phyloP scores from a whole-genome alignment of 768 basidiomycete genomes.

The Gautieria morchelliformis region DNA sequence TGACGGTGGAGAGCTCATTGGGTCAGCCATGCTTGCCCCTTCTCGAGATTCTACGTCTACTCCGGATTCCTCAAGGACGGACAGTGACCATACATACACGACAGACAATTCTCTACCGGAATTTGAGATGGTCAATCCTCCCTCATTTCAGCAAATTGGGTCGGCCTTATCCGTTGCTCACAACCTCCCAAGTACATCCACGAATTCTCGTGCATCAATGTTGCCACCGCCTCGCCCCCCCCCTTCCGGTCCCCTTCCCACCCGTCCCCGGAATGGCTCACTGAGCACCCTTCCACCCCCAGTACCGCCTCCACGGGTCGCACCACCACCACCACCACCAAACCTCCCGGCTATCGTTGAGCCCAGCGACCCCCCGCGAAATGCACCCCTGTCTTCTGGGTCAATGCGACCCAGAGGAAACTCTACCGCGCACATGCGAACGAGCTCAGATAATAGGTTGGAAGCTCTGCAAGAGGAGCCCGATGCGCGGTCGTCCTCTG shows the following conservation, averaged over 20 bases:
- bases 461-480: slow-evolving; percentile 46
- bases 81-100: background rate
- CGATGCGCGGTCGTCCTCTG: background rate
- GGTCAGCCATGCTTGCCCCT: slow-evolving; percentile 34
- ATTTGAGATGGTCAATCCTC: slow-evolving; percentile 7
- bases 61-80: slow-evolving; percentile 5
- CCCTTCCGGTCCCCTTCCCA: slow-evolving; percentile 12
- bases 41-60: slow-evolving; percentile 20
- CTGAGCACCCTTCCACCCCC: slow-evolving; percentile 6
- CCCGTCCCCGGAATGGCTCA: slow-evolving; percentile 7
- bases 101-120: slow-evolving; percentile 6
- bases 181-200: background rate
- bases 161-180: background rate
- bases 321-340: slow-evolving; percentile 52
- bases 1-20: slow-evolving; percentile 32
- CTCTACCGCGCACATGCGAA: slow-evolving; percentile 43
- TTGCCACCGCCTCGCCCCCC: slow-evolving; percentile 16
- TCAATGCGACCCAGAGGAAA: slow-evolving; percentile 34
- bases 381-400: slow-evolving; percentile 11
- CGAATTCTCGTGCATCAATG: slow-evolving; percentile 11
- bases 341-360: slow-evolving; percentile 30
- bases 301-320: slow-evolving; percentile 38
- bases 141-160: slow-evolving; percentile 4
- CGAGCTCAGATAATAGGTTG: slow-evolving; percentile 48
- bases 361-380: slow-evolving; percentile 21